Conservation (phyloP, 176 grass and related monocot species). For the Thalia dealbata region DNA sequence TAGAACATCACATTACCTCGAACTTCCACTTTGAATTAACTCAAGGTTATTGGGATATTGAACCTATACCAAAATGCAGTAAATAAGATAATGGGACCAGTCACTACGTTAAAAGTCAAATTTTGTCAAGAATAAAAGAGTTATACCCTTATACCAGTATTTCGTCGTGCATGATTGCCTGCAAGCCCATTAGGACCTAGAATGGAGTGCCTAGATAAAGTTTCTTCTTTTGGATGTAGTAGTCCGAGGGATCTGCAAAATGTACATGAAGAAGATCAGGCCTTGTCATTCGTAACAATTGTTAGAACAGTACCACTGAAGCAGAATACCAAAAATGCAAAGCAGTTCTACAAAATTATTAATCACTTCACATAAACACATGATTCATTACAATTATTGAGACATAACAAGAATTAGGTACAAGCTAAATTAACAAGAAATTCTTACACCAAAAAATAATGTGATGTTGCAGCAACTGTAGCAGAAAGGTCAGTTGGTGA, state of each 20-base stretch:
- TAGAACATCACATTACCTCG: conserved; percentile 22
- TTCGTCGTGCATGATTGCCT: conserved; percentile 48
- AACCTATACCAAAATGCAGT: conserved; percentile 54
- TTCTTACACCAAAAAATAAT: too few species aligned
- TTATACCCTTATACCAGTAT: conserved; percentile 75
- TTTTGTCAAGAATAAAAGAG: conserved; percentile 22
- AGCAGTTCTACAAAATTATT: background rate
- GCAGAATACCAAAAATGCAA: background rate
- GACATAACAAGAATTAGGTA: too few species aligned
- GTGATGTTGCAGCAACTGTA: background rate
- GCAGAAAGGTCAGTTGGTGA: background rate
- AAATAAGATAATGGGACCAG: conserved; percentile 24
- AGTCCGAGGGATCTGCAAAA: conserved; percentile 62
- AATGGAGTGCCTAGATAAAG: conserved; percentile 95
- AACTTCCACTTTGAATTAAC: conserved; percentile 52
- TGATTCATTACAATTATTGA: too few species aligned
- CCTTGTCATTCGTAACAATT: background rate
- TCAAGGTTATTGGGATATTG: conserved; percentile 84
- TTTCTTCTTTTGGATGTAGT: conserved; percentile 91
- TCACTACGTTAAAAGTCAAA: conserved; percentile 14
- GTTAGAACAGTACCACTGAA: background rate
- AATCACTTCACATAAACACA: background rate
- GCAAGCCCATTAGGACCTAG: conserved; percentile 89
- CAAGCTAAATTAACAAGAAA: too few species aligned
- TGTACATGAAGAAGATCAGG: conserved; percentile 11